Base-by-base conservation (phyloP, 345 rosid genomes). In the Bretschneidera sinensis region DNA sequence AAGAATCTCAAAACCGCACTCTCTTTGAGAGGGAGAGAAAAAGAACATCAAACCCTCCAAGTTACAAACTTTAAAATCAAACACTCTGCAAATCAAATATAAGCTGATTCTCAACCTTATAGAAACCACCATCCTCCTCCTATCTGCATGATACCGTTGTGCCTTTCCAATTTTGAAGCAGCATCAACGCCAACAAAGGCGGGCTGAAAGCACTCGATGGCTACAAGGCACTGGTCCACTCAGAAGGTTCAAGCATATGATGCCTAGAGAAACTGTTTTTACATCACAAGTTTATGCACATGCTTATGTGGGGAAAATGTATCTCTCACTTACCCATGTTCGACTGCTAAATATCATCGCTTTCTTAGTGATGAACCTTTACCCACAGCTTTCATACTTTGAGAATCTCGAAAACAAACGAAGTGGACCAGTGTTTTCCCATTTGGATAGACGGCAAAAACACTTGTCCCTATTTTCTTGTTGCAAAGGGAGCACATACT, bases 391-490 rank as follows among this genome's bases (percentile, higher is more conserved):
- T 90, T 86, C 95, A 94, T 89, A 48, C 84, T 83, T 64, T 94
- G 99, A 0, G 96, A 91, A 63, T 91, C 96, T 70, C 82, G 82
- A 65, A 94, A 94, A 78, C 99, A 91, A 60, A 88, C 99, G 28
- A 94, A 94, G 77, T 94, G 97, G 43, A 88, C 97, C 0, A 91
- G 74, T 0, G 99, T 86, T 72, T 75, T 88, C 61, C 96, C 92
- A 33, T 81, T 88, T 18, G 97, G 99, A 66, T 91, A 94, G 52
- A 88, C 92, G 8, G 99, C 96, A 66, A 94, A 94, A 6, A 88
- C 97, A 1, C 97, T 91, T 16, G 87, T 82, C n/a, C 97, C 99
- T 0, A 94, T 78, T 79, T 91, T 94, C 81, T 91, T 94, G 85
- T 81, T 81, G 78, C 99, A 94, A 50, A 94, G 79, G 1, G 95